Conservation (phyloP, 1,139 yeast species). For the Saccharomyces hybrid region DNA sequence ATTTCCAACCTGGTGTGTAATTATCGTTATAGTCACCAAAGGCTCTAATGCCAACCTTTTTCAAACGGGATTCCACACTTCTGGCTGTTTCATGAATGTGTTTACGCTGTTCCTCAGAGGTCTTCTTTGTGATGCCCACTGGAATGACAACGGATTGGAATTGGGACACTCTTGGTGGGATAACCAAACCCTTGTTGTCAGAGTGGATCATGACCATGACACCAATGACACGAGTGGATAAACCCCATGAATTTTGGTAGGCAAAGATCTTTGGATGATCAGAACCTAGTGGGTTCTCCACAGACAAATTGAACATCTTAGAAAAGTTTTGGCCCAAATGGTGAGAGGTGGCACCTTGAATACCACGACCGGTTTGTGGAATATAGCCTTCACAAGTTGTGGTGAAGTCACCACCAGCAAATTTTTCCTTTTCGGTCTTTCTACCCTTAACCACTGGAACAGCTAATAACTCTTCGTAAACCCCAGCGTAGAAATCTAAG, state of each 20-base stretch:
- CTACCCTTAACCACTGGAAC: constrained; percentile 95
- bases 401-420: constrained; percentile 96
- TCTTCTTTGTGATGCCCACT: constrained; percentile 87
- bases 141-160: constrained; percentile 89
- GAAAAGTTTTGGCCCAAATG: constrained; percentile 97
- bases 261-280: constrained; percentile 83
- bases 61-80: constrained; percentile 53
- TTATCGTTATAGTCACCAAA: constrained; percentile 84
- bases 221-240: constrained; percentile 97
- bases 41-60: constrained; percentile 58
- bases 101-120: constrained; percentile 66
- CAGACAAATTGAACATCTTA: constrained; percentile 93
- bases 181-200: constrained; percentile 94
- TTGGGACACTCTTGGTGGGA: constrained; percentile 96
- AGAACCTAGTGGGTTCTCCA: constrained; percentile 87
- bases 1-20: constrained; percentile 98
- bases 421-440: constrained; percentile 95
- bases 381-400: constrained; percentile 96
- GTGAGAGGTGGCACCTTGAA: constrained; percentile 98
- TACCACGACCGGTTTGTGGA: constrained; percentile 98
- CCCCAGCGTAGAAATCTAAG: constrained; percentile 74
- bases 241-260: constrained; percentile 99
- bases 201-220: constrained; percentile 99
- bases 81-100: constrained; percentile 64
- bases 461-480: constrained; percentile 88